A percentile compares a stretch with the other conserved stretches of the same genome.
Conservation (phyloP, 495 filamentous ascomycete species). For the Corynascus novoguineensis region DNA sequence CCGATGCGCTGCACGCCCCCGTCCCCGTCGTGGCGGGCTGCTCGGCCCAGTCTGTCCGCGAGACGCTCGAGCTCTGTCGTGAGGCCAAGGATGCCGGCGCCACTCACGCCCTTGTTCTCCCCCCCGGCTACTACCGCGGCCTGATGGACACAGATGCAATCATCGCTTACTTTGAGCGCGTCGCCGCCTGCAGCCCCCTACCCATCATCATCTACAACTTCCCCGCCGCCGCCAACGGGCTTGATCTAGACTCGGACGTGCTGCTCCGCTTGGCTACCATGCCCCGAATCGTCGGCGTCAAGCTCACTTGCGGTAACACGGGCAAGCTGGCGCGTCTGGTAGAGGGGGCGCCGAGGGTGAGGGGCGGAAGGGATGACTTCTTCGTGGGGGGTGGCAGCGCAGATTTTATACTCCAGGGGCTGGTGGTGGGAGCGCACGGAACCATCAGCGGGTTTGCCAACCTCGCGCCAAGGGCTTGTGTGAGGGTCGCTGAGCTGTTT, state of each 20-base stretch:
- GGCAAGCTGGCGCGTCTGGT: constrained; percentile 79
- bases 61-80: constrained; percentile 73
- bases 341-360: constrained; percentile 44
- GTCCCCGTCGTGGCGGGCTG: constrained; percentile 71
- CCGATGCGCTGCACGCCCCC: constrained; percentile 60
- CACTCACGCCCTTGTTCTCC: constrained; percentile 78
- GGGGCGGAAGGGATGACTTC: constrained; percentile 46
- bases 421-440: constrained; percentile 67
- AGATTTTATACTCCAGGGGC: constrained; percentile 76
- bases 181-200: constrained; percentile 63
- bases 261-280: constrained; percentile 68
- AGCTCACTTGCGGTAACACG: constrained; percentile 84
- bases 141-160: constrained; percentile 64
- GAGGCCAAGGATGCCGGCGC: constrained; percentile 72
- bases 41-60: constrained; percentile 69
- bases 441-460: constrained; percentile 81
- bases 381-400: constrained; percentile 78
- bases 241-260: constrained; percentile 78
- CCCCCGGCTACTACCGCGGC: constrained; percentile 77
- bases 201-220: constrained; percentile 83
- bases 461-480: constrained; percentile 66
- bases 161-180: constrained; percentile 64
- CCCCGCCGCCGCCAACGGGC: constrained; percentile 73
- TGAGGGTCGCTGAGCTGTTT: constrained; percentile 68
- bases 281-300: constrained; percentile 72